These are phyloP conservation scores for Globisporangium abappressorium DNA, from an alignment of 352 stramenopile genomes.

Conservation along the genomic window DNA sequence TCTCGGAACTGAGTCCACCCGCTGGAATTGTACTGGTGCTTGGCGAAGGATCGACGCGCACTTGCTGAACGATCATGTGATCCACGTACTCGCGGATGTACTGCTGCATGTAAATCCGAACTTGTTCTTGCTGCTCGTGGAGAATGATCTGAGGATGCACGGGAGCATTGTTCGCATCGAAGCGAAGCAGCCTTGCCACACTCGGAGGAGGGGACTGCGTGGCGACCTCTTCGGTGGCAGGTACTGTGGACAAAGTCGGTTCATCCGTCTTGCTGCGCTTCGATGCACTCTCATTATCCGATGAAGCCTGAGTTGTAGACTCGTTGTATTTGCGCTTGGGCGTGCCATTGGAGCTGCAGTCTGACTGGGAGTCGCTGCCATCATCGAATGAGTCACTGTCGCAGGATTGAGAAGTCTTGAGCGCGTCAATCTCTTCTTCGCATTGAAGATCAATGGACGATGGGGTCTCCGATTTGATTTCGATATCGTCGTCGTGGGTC, in stretches of 20 bases:
- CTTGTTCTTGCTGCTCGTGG: conserved; percentile 41
- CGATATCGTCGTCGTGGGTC: not conserved
- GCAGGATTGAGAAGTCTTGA: conserved; percentile 59
- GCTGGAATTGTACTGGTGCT: not conserved
- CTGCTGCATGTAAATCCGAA: conserved; percentile 56
- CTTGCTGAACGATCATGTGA: conserved; percentile 38
- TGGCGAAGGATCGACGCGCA: conserved; percentile 13
- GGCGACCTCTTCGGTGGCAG: not conserved
- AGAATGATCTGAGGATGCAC: conserved; percentile 53
- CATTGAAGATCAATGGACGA: conserved; percentile 14
- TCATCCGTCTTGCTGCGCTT: conserved; percentile 26
- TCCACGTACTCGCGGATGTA: conserved; percentile 63
- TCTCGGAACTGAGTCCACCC: not conserved
- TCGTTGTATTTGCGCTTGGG: conserved; percentile 45
- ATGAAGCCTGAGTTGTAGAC: conserved; percentile 22
- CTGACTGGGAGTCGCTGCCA: conserved; percentile 51
- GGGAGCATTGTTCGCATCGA: conserved; percentile 37
- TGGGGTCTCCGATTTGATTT: not conserved
- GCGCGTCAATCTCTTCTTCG: conserved; percentile 18
- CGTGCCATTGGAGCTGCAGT: conserved; percentile 30
- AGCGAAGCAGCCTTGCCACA: conserved; percentile 31
- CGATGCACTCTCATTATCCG: conserved; percentile 24
- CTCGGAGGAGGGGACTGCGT: not conserved
- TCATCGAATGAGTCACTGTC: conserved; percentile 64
- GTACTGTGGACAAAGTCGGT: not conserved